Evolutionary conservation across 2,329 filamentous ascomycete genomes (phyloP).

Genomic region (Cadophora sp.): DNA sequence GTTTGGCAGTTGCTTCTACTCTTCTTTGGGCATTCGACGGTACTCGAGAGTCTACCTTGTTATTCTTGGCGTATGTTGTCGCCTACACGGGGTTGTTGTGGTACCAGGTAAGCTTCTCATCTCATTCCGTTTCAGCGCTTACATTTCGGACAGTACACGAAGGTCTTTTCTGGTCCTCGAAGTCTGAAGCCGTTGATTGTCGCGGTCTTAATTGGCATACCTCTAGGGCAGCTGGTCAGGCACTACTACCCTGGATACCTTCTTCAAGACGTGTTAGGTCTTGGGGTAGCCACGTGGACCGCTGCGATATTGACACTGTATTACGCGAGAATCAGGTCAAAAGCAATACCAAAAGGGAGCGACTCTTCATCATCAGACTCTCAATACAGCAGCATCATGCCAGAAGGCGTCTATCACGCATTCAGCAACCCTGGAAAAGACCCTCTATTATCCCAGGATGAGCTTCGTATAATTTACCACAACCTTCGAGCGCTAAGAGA

Average conservation of each 20-base stretch:
- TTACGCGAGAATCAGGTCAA: conserved; percentile 55
- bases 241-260: conserved; percentile 22
- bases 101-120: conserved; percentile 12
- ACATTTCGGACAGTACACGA: conserved; percentile 26
- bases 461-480: conserved; percentile 55
- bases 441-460: conserved; percentile 56
- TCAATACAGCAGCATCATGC: conserved; percentile 24
- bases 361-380: neutral
- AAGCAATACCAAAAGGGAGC: conserved; percentile 42
- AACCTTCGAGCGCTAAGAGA: conserved; percentile 50
- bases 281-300: conserved; percentile 46
- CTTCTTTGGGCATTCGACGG: conserved; percentile 31
- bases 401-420: conserved; percentile 32
- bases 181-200: conserved; percentile 29
- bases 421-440: conserved; percentile 45
- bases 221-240: conserved; percentile 24
- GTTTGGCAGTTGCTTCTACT: conserved; percentile 24
- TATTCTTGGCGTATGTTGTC: conserved; percentile 28
- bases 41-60: conserved; percentile 19
- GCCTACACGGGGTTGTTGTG: conserved; percentile 32
- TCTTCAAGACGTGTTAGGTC: conserved; percentile 24
- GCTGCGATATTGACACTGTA: conserved; percentile 56
- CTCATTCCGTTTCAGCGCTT: neutral
- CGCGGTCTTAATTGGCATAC: conserved; percentile 23
- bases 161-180: conserved; percentile 30